Conservation (phyloP, 306 rosid species). For the Alnus rubra region DNA sequence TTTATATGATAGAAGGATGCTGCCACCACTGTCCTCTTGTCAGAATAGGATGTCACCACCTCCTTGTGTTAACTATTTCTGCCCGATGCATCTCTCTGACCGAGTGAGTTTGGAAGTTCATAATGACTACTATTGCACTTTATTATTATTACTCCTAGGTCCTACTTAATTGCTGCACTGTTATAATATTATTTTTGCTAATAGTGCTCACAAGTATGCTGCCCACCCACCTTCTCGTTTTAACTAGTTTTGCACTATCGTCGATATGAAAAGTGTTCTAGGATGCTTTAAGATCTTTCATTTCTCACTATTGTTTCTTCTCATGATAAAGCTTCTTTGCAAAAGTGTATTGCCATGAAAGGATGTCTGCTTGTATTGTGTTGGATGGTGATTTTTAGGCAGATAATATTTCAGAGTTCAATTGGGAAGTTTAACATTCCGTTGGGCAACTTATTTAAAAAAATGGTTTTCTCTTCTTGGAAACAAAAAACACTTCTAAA, state of each 20-base stretch:
- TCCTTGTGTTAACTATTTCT: slow-evolving; percentile 90
- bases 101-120: slow-evolving; percentile 57
- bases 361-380: neutral
- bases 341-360: neutral
- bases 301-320: neutral
- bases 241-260: neutral
- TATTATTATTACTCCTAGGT: slow-evolving; percentile 22
- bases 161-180: neutral
- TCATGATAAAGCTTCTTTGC: neutral
- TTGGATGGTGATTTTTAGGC: neutral
- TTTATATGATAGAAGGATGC: slow-evolving; percentile 95
- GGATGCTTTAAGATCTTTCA: slow-evolving; percentile 7
- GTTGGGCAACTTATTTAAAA: too few relatives aligned
- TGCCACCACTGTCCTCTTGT: slow-evolving; percentile 76
- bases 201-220: neutral
- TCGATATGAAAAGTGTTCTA: neutral
- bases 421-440: neutral
- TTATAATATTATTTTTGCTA: neutral
- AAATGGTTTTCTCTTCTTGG: too few relatives aligned
- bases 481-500: too few relatives aligned
- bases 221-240: neutral
- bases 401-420: neutral
- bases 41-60: slow-evolving; percentile 77
- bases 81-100: slow-evolving; percentile 98
- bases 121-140: slow-evolving; percentile 17